Evolutionary conservation across 257 asterid species (phyloP).

Genomic region (Nyctanthes arbortristis): DNA sequence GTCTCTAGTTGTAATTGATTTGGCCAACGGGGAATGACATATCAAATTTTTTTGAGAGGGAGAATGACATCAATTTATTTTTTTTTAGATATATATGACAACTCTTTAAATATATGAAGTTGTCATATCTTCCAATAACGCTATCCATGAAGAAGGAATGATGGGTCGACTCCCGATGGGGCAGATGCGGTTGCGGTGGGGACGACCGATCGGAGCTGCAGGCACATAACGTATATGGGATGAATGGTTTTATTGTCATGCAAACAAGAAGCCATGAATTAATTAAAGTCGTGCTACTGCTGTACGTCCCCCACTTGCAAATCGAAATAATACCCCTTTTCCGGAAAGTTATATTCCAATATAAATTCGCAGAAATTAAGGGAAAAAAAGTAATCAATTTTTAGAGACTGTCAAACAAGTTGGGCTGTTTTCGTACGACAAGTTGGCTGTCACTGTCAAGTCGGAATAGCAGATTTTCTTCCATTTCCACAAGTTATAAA

Average conservation of each 20-base stretch:
- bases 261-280: neutral
- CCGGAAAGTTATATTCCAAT: neutral
- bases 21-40: no score
- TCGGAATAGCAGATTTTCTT: neutral
- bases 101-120: no score
- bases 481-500: neutral
- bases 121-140: no score
- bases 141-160: neutral
- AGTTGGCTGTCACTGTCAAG: neutral
- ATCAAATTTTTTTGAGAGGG: no score
- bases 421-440: neutral
- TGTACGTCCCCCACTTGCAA: neutral
- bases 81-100: no score
- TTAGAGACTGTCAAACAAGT: neutral
- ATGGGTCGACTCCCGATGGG: no score
- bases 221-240: neutral
- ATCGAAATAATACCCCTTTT: no score
- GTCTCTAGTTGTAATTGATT: no score
- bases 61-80: no score
- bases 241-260: neutral
- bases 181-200: no score
- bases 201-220: neutral
- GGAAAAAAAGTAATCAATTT: neutral
- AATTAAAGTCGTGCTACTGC: neutral
- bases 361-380: neutral